Evolutionary conservation across 202 grass and related monocot species (phyloP), one percentile per base, ranked within the genome.

Genomic region (Dendrocalamus latiflorus): DNA sequence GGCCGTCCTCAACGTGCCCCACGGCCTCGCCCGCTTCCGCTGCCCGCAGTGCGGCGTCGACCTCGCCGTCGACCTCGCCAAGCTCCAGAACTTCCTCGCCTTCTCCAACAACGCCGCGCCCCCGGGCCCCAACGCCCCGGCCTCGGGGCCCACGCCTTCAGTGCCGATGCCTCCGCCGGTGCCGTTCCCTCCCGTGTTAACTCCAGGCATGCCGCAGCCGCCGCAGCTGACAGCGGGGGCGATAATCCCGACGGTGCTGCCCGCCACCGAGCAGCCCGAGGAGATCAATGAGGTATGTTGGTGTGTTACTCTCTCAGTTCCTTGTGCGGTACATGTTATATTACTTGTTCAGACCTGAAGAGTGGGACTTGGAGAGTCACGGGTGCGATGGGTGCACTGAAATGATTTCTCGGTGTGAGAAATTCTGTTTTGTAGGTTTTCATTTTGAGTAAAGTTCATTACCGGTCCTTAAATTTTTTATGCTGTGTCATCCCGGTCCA

Each of bases 211-310:
- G 70, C 18, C 50, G 18, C 82, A 82, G 45, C 18, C 48, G 65
- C 73, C 62, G 79, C 78, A 78, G 73, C 49, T 79, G 41, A 28
- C 67, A 21, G 26, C 74, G 73, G 74, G 61, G 14, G 50, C 56
- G 17, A 57, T 75, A 36, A 28, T 65, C 51, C 66, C 67, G 2
- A 84, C 75, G 76, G 51, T 51, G 68, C 72, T 77, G 51, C 84
- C 81, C 42, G 12, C 59, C 14, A 18, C 61, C 43, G 87, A 90
- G 39, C 84, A 55, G 3, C 88, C 91, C 6, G 96, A 99, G 83
- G 96, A 96, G 89, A 94, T 99, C 70, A 99, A 99, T 61, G 96
- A 99, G 96, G 96, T 93, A 89, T 33, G 68, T 2, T 73, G 57
- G 28, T 24, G 21, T 77, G 28, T 53, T 37, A 17, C 36, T 42